These are phyloP conservation scores for Plasmodium cynomolgi DNA, from an alignment of 169 alveolate species.

Conservation along the genomic window DNA sequence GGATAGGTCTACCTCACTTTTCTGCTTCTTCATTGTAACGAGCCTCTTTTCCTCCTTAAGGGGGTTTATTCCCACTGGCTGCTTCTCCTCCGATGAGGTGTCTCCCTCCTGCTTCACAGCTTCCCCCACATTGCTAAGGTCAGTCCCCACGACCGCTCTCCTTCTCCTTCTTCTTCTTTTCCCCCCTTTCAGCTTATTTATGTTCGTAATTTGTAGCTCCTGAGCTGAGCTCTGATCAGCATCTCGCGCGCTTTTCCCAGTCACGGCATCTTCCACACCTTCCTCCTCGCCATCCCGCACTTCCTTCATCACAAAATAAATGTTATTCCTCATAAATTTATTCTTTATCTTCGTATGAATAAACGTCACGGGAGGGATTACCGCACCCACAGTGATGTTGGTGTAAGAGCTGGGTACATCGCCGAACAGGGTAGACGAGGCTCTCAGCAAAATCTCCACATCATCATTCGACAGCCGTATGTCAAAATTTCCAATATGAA, in stretches of 20 bases:
- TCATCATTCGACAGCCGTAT: conserved; percentile 73
- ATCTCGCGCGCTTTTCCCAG: not conserved
- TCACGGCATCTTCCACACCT: not conserved
- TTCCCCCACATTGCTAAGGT: not conserved
- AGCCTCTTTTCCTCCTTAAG: not conserved
- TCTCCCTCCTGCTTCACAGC: not conserved
- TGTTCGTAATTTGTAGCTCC: conserved; percentile 11
- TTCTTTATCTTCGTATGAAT: conserved; percentile 62
- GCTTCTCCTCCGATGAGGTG: not conserved
- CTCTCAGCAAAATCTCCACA: conserved; percentile 65
- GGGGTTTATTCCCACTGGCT: not conserved
- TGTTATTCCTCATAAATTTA: conserved; percentile 68
- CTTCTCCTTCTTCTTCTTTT: not conserved
- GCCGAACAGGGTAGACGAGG: conserved; percentile 71
- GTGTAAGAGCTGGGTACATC: conserved; percentile 62
- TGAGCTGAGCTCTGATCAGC: not conserved
- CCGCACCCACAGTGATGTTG: conserved; percentile 9
- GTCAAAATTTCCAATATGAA: conserved; percentile 71
- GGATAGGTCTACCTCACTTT: not conserved
- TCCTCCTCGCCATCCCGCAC: not conserved
- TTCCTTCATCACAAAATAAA: conserved; percentile 29
- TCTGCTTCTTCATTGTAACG: not conserved
- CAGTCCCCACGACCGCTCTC: not conserved
- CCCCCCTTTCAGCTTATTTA: conserved; percentile 4
- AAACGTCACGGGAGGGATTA: conserved; percentile 36